Conservation (phyloP, 1,284 basidiomycete species). For the Peniophora sp. region DNA sequence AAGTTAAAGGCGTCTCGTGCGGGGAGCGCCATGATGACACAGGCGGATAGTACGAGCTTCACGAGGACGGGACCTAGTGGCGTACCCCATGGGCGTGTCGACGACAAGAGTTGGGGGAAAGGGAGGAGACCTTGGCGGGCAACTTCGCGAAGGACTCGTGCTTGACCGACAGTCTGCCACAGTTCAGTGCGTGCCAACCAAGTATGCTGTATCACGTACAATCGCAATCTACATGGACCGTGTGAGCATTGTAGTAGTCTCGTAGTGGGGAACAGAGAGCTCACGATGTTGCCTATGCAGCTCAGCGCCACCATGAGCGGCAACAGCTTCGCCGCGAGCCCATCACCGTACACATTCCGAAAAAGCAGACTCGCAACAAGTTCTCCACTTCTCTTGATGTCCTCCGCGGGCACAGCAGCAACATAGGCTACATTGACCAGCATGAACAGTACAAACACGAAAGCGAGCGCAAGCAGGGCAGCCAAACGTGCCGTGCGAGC, state of each 20-base stretch:
- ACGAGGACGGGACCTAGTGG: conserved; percentile 36
- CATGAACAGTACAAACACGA: conserved; percentile 36
- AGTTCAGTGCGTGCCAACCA: neutral
- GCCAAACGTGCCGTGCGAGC: conserved; percentile 35
- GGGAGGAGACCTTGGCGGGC: conserved; percentile 34
- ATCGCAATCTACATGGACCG: conserved; percentile 13
- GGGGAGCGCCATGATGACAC: conserved; percentile 39
- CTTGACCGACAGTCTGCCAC: conserved; percentile 32
- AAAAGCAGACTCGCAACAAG: conserved; percentile 45
- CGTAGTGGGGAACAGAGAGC: conserved; percentile 6
- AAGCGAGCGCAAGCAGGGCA: conserved; percentile 32
- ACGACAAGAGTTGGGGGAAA: conserved; percentile 33
- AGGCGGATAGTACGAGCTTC: conserved; percentile 39
- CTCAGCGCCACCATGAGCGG: conserved; percentile 33
- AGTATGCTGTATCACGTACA: conserved; percentile 9
- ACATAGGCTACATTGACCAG: conserved; percentile 38
- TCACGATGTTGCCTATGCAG: conserved; percentile 32
- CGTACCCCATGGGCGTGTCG: conserved; percentile 37
- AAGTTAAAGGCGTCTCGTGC: conserved; percentile 50
- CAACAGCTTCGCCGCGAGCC: conserved; percentile 27
- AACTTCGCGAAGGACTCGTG: conserved; percentile 35
- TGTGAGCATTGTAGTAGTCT: neutral
- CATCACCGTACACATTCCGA: conserved; percentile 38
- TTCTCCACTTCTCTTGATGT: conserved; percentile 32
- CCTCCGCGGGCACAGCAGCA: conserved; percentile 32